Base-by-base conservation (phyloP, 768 basidiomycete genomes). In the Kwoniella mangroviensis region DNA sequence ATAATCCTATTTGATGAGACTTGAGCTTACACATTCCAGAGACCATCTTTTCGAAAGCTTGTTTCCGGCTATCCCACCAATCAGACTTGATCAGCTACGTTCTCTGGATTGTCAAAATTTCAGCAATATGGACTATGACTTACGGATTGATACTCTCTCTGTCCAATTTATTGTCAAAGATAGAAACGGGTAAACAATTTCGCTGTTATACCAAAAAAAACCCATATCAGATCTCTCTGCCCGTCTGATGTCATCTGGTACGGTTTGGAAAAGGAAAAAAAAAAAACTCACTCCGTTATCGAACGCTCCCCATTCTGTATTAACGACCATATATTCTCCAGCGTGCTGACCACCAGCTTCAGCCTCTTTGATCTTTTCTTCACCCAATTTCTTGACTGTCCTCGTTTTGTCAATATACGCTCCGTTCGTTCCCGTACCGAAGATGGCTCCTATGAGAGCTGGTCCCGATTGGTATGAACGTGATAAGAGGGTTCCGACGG, bases 271-370 rank as follows among this genome's bases (percentile, higher is more conserved):
- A 13, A 19, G 6, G 43, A 10, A 22, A n/a, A 49, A 19, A 15
- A 56, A 10, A 22, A n/a, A 49, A 84, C 89, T 75, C 81, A 93
- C 94, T 60, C 89, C 87, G 83, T 97, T 98, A 83, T 99, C 92
- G 84, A 98, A 97, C 26, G 89, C 97, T 71, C 97, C 97, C 97
- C 96, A 98, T 85, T 98, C 97, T 7, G 92, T 92, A 84, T 99
- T 99, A 67, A 98, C 89, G 65, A 98, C 88, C 97, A 99, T 99
- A 73, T 87, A 84, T 21, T 83, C 75, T 55, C 83, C 81, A n/a
- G 79, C 84, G 45, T 79, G 75, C 41, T 87, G 85, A 10, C 86
- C 84, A 11, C 86, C 72, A 64, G 73, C 69, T 69, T 75, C 73
- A 41, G 73, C 76, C 67, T 77, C 75, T 61, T 65, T 60, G 68